Percentiles rank a stretch among this genome's conserved stretches.
Evolutionary conservation across 2,329 filamentous ascomycete genomes (phyloP).

Genomic region (Pseudopyricularia javanii): DNA sequence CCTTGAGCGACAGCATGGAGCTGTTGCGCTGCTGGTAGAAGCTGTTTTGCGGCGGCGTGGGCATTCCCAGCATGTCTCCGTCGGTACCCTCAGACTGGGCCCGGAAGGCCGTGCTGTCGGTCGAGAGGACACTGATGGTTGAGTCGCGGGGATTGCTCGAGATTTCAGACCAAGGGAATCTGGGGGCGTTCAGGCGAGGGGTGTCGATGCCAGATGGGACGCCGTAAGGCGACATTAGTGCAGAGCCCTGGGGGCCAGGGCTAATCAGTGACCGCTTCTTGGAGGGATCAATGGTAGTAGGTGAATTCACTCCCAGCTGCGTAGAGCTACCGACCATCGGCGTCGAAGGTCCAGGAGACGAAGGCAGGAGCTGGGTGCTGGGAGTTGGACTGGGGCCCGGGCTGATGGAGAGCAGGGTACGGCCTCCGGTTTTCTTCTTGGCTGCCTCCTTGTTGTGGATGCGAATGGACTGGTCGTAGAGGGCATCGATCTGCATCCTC

Average conservation of each 20-base stretch:
- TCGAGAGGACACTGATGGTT: background rate
- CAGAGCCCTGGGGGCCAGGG: background rate
- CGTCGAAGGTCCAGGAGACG: background rate
- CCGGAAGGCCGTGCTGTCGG: background rate
- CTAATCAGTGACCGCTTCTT: background rate
- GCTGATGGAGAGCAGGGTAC: background rate
- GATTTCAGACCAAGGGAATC: background rate
- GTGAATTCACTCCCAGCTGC: background rate
- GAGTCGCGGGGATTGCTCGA: background rate
- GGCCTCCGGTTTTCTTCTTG: background rate
- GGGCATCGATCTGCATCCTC: constrained; percentile 26
- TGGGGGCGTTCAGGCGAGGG: background rate
- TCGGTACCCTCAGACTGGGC: background rate
- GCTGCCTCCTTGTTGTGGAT: constrained; percentile 14
- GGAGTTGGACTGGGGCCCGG: background rate
- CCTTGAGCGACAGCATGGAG: constrained; percentile 39
- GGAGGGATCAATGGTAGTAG: background rate
- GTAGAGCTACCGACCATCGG: background rate
- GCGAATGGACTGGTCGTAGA: constrained; percentile 34
- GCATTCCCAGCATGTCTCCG: background rate
- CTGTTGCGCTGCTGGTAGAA: constrained; percentile 18
- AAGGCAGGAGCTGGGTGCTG: background rate
- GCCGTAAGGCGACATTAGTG: background rate
- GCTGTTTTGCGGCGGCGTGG: background rate
- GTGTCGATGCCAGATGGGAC: background rate